Evolutionary conservation across 768 basidiomycete species (phyloP).

Genomic region (Imleria badia): DNA sequence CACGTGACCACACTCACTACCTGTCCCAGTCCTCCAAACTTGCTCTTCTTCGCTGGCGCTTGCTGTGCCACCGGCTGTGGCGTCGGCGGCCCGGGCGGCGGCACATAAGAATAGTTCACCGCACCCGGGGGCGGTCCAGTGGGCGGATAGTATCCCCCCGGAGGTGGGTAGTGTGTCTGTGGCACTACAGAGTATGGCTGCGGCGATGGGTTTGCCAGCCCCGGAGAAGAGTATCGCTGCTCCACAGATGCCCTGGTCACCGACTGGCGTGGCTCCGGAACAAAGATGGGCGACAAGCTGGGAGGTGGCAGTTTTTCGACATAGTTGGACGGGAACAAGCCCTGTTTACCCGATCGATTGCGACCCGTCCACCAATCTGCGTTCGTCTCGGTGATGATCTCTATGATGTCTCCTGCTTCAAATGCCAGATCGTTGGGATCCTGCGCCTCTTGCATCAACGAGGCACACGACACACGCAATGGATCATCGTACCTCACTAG

Average conservation of each 20-base stretch:
- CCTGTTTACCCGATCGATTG: conserved; percentile 55
- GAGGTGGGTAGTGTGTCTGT: conserved; percentile 14
- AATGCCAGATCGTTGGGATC: conserved; percentile 80
- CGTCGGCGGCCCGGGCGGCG: conserved; percentile 39
- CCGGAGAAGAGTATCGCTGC: conserved; percentile 19
- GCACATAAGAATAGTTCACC: conserved; percentile 13
- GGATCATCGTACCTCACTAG: conserved; percentile 24
- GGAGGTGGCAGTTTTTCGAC: conserved; percentile 54
- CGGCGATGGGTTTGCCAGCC: conserved; percentile 19
- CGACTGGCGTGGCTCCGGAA: conserved; percentile 23
- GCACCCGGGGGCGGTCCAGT: conserved; percentile 14
- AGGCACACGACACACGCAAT: background rate
- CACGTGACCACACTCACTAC: conserved; percentile 28
- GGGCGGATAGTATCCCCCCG: conserved; percentile 17
- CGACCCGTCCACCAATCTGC: conserved; percentile 90
- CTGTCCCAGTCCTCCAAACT: conserved; percentile 40
- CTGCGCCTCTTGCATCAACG: conserved; percentile 35
- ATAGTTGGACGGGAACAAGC: conserved; percentile 77
- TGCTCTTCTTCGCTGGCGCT: conserved; percentile 34
- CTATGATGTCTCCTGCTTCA: conserved; percentile 70
- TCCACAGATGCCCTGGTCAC: conserved; percentile 7
- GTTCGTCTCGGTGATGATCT: conserved; percentile 81
- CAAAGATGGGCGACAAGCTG: conserved; percentile 21
- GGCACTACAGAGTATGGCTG: conserved; percentile 16
- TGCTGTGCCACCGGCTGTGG: conserved; percentile 35